Evolutionary conservation across 148 eudicot species (phyloP), one percentile per base, ranked within the genome.

Genomic region (Rheum nobile): DNA sequence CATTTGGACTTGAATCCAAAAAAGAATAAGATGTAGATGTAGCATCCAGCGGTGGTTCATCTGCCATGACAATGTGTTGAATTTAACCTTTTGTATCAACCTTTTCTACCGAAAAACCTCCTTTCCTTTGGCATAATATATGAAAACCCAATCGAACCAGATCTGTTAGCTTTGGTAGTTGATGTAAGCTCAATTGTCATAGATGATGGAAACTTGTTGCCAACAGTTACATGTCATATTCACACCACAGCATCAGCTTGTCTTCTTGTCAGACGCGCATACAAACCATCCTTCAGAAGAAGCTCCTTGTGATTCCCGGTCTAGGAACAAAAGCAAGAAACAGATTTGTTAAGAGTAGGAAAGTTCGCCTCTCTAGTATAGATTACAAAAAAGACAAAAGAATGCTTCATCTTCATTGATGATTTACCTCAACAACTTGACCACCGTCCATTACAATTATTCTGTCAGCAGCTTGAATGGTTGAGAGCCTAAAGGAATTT

Each of bases 401-500:
- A 65, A 65, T 65, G 70, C 21, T 17, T 65, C 32, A 34, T 65
- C 41, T 65, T 65, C 22, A 32, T 65, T 14, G 21, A 50, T 21
- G 3, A 74, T 85, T 46, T 80, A 95, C 99, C 97, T 96, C 97
- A 44, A 91, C 84, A 76, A 93, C 84, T 71, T 83, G 85, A 48
- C 98, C 98, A 73, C 84, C 77, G 72, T 84, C 89, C 99, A 96
- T 90, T 73, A 87, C 99, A 72, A 96, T 90, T 84, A 96, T 92
- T 69, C 86, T 87, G 81, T 96, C 99, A 19, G 99, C 97, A 75
- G 92, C 93, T 89, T 96, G 97, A 78, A 96, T 82, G 9, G 99
- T 96, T 17, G 99, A 90, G 77, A 96, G 92, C 83, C 97, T 96
- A 86, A 41, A 81, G 46, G 39, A 65, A 17, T 14, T 34, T 14